Conservation (phyloP, 305 asterid genomes). For the Withania somnifera region DNA sequence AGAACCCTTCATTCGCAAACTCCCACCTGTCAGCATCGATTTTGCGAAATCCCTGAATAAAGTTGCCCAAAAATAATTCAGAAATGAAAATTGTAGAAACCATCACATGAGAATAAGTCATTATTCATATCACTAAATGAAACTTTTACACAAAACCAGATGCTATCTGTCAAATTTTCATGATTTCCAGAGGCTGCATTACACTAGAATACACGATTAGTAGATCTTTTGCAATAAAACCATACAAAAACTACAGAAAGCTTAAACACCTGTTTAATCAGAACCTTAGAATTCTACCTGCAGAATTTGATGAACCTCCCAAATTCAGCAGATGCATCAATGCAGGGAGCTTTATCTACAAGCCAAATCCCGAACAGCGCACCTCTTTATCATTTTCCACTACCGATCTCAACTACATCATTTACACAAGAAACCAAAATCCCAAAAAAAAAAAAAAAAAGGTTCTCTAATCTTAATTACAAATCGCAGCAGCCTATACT, state of each 20-base stretch:
- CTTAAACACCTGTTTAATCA: conserved; percentile 6
- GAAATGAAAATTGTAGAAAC: background rate
- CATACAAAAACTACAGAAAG: background rate
- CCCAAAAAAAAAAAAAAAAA: background rate
- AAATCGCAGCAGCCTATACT: background rate
- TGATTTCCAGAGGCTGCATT: conserved; percentile 17
- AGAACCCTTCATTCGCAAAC: conserved; percentile 63
- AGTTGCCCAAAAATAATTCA: conserved; percentile 4
- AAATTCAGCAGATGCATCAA: conserved; percentile 22
- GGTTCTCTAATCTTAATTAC: background rate
- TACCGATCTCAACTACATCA: background rate
- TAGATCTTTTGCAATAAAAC: conserved; percentile 1
- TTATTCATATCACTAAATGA: background rate
- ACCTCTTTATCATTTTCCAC: background rate
- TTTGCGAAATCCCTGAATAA: conserved; percentile 70
- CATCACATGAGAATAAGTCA: background rate
- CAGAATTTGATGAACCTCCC: conserved; percentile 28
- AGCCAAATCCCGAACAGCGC: background rate
- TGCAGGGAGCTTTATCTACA: conserved; percentile 1
- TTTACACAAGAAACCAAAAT: background rate
- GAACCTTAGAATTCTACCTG: conserved; percentile 51
- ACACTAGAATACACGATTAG: conserved; percentile 16
- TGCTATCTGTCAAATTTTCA: conserved; percentile 15
- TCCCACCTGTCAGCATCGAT: conserved; percentile 78
- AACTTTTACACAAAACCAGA: conserved; percentile 13